phyloP scores from a whole-genome alignment of 1,284 basidiomycete genomes.

The Phellopilus nigrolimitatus region DNA sequence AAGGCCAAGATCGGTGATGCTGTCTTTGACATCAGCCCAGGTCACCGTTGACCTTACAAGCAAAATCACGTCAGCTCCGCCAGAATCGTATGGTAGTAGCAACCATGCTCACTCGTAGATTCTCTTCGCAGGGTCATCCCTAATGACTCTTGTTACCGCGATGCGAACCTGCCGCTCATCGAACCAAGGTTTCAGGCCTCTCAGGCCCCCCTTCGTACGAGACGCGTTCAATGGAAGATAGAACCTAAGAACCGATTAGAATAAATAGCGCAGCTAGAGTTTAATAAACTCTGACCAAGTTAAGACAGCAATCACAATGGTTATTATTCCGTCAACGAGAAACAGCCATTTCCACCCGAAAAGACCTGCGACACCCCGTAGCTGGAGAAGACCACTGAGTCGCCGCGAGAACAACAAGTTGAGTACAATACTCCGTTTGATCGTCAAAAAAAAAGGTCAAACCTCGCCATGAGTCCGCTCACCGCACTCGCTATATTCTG shows the following conservation, averaged over 20 bases:
- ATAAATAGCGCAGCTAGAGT: not conserved
- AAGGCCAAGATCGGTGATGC: conserved; percentile 32
- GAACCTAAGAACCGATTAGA: conserved; percentile 26
- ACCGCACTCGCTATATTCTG: conserved; percentile 34
- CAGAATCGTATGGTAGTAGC: not conserved
- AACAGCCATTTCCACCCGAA: conserved; percentile 40
- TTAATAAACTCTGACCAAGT: conserved; percentile 28
- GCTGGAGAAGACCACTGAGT: conserved; percentile 33
- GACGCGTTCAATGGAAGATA: conserved; percentile 32
- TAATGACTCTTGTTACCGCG: conserved; percentile 32
- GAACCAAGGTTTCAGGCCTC: conserved; percentile 34
- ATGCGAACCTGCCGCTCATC: conserved; percentile 32
- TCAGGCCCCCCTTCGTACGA: conserved; percentile 29
- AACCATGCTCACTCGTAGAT: conserved; percentile 31
- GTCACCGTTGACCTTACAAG: conserved; percentile 32
- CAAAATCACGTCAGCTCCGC: not conserved
- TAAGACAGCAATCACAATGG: conserved; percentile 29
- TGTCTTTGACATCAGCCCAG: conserved; percentile 34
- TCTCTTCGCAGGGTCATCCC: conserved; percentile 35
- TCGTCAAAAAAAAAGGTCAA: not conserved
- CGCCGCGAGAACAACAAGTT: too few species aligned
- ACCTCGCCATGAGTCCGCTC: conserved; percentile 34
- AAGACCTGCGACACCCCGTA: conserved; percentile 31
- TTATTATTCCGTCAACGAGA: conserved; percentile 36
- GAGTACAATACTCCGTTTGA: too few species aligned